Conservation (phyloP, 2,329 filamentous ascomycete genomes). For the Xylaria sp. region DNA sequence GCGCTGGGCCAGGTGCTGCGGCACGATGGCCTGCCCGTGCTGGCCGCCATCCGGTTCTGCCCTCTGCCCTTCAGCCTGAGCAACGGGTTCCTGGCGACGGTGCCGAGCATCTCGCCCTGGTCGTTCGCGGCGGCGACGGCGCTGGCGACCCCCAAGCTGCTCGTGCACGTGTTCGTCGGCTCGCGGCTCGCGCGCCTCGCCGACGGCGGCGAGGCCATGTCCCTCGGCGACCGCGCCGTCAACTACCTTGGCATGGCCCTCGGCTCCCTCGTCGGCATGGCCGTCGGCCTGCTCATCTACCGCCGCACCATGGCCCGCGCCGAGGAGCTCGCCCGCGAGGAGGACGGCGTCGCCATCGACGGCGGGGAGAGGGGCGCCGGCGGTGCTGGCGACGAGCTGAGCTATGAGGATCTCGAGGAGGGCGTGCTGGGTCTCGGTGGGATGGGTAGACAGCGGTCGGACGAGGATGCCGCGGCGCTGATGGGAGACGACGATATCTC, state of each 20-base stretch:
- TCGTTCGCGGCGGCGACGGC: slow-evolving; percentile 83
- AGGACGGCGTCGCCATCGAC: slow-evolving; percentile 43
- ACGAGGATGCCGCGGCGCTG: slow-evolving; percentile 52
- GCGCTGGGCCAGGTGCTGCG: slow-evolving; percentile 87
- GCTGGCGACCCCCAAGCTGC: slow-evolving; percentile 79
- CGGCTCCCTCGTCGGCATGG: slow-evolving; percentile 70
- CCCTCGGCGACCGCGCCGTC: slow-evolving; percentile 72
- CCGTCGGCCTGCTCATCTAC: slow-evolving; percentile 86
- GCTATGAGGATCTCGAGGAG: slow-evolving; percentile 52
- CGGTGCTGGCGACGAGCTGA: slow-evolving; percentile 24
- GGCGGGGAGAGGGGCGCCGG: slow-evolving; percentile 32
- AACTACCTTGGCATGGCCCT: slow-evolving; percentile 82
- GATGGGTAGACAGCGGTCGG: slow-evolving; percentile 36
- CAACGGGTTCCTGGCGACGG: slow-evolving; percentile 92
- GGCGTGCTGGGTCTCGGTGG: slow-evolving; percentile 37
- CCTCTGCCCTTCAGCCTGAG: slow-evolving; percentile 90
- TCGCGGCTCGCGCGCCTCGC: slow-evolving; percentile 79
- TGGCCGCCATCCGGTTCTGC: slow-evolving; percentile 90
- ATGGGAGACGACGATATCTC: slow-evolving; percentile 64
- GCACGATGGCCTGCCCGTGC: slow-evolving; percentile 83
- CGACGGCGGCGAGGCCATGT: slow-evolving; percentile 84
- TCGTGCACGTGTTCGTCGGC: slow-evolving; percentile 93
- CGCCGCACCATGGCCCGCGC: slow-evolving; percentile 66
- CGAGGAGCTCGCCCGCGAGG: slow-evolving; percentile 57
- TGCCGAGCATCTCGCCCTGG: slow-evolving; percentile 79